Evolutionary conservation across 2,329 filamentous ascomycete genomes (phyloP).

Genomic region (Lachnellula cervina): DNA sequence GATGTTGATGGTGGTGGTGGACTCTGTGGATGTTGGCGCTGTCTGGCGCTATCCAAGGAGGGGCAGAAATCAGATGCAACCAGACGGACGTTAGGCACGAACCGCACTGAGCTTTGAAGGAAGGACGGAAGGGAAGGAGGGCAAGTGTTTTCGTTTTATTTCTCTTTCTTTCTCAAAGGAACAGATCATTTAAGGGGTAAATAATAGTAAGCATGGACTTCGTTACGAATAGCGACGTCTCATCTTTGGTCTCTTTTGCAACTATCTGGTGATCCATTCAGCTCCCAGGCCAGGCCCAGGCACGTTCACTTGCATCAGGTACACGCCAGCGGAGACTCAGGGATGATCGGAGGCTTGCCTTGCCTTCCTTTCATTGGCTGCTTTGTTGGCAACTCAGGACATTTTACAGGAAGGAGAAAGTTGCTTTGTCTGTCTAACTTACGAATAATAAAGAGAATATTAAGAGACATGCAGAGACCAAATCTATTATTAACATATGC

Average conservation of each 20-base stretch:
- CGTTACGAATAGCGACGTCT: conserved; percentile 16
- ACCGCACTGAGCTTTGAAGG: background rate
- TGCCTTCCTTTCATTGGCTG: background rate
- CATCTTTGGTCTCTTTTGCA: conserved; percentile 10
- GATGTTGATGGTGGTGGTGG: background rate
- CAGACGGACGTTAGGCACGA: background rate
- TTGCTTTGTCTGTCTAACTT: too few relatives aligned
- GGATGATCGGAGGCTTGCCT: background rate
- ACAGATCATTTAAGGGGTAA: background rate
- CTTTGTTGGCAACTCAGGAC: background rate
- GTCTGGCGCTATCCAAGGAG: conserved; percentile 8
- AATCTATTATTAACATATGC: too few relatives aligned
- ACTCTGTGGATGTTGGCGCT: background rate
- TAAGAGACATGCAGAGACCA: too few relatives aligned
- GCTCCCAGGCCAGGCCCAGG: background rate
- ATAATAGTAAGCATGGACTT: conserved; percentile 10
- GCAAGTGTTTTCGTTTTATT: background rate
- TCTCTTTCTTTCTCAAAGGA: background rate
- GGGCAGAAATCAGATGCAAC: conserved; percentile 3
- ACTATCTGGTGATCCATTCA: conserved; percentile 6
- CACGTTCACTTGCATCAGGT: background rate
- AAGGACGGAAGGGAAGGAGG: background rate
- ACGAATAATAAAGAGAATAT: too few relatives aligned
- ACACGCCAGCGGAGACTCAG: background rate
- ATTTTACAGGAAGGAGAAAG: background rate